These are phyloP conservation scores for Alternaria alternata DNA, from an alignment of 2,329 filamentous ascomycete species.

Conservation along the genomic window DNA sequence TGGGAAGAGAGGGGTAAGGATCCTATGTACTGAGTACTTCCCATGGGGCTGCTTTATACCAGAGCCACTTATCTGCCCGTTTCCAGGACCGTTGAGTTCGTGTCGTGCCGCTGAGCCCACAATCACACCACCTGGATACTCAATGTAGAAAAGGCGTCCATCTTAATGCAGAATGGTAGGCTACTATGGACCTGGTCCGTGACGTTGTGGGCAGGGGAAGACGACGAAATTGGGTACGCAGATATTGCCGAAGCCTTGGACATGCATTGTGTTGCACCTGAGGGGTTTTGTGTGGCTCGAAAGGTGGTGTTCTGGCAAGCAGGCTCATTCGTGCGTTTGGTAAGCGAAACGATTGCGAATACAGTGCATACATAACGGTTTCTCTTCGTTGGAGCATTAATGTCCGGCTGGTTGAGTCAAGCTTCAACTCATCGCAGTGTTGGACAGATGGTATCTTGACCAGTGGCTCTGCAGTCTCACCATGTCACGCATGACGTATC, in stretches of 20 bases:
- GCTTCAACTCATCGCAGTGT: background rate
- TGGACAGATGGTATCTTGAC: background rate
- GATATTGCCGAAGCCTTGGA: slow-evolving; percentile 26
- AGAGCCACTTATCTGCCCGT: slow-evolving; percentile 18
- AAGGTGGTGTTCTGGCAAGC: slow-evolving; percentile 28
- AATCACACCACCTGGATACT: slow-evolving; percentile 18
- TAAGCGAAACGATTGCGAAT: slow-evolving; percentile 32
- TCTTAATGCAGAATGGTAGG: slow-evolving; percentile 18
- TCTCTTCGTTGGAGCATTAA: slow-evolving; percentile 20
- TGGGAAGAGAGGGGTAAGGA: slow-evolving; percentile 20
- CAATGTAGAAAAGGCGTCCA: slow-evolving; percentile 10
- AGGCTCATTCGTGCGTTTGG: slow-evolving; percentile 24
- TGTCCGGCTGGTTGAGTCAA: slow-evolving; percentile 14
- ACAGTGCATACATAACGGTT: slow-evolving; percentile 28
- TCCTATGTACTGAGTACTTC: slow-evolving; percentile 23
- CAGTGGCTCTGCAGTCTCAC: background rate
- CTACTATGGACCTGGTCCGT: slow-evolving; percentile 8
- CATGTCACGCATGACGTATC: background rate
- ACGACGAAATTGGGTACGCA: slow-evolving; percentile 22
- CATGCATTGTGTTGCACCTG: slow-evolving; percentile 27
- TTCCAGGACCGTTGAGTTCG: slow-evolving; percentile 28
- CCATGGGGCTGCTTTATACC: slow-evolving; percentile 22
- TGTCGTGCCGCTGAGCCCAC: slow-evolving; percentile 27
- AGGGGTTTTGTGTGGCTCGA: slow-evolving; percentile 21
- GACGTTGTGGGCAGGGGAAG: slow-evolving; percentile 26